These are phyloP conservation scores for Stellera chamaejasme DNA, from an alignment of 345 rosid genomes.

Conservation along the genomic window DNA sequence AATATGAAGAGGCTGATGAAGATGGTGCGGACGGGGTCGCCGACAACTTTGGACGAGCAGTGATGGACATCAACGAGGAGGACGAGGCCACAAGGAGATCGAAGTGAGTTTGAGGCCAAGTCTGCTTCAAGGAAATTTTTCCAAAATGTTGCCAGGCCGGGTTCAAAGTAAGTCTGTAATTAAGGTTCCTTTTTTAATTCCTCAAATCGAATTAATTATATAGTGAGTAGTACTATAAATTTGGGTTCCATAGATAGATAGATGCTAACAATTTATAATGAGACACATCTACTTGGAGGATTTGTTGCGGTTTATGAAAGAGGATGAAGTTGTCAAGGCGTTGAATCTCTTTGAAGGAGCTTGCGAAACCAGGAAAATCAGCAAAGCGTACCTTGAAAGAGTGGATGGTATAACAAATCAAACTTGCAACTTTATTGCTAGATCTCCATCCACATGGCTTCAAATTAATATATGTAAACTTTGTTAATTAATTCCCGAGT, in stretches of 20 bases:
- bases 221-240: no score
- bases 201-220: no score
- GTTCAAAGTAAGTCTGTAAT: slow-evolving; percentile 37
- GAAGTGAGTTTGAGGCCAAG: slow-evolving; percentile 79
- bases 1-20: slow-evolving; percentile 94
- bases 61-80: slow-evolving; percentile 27
- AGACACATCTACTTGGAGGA: slow-evolving; percentile 69
- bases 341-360: slow-evolving; percentile 71
- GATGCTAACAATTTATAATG: not conserved
- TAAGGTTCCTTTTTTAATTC: not conserved
- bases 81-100: slow-evolving; percentile 56
- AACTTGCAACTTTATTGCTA: not conserved
- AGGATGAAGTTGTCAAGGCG: slow-evolving; percentile 69
- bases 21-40: slow-evolving; percentile 59
- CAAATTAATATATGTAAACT: not conserved
- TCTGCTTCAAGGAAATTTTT: slow-evolving; percentile 86
- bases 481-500: slow-evolving; percentile 33
- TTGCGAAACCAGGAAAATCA: slow-evolving; percentile 44
- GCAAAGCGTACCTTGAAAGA: slow-evolving; percentile 56
- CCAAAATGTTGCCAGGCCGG: slow-evolving; percentile 49
- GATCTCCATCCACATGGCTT: not conserved
- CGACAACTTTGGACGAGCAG: slow-evolving; percentile 81
- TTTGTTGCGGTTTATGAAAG: slow-evolving; percentile 67
- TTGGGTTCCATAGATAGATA: no score
- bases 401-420: slow-evolving; percentile 60